These are phyloP conservation scores for Plasmodium coatneyi DNA, from an alignment of 169 alveolate genomes.

Conservation along the genomic window DNA sequence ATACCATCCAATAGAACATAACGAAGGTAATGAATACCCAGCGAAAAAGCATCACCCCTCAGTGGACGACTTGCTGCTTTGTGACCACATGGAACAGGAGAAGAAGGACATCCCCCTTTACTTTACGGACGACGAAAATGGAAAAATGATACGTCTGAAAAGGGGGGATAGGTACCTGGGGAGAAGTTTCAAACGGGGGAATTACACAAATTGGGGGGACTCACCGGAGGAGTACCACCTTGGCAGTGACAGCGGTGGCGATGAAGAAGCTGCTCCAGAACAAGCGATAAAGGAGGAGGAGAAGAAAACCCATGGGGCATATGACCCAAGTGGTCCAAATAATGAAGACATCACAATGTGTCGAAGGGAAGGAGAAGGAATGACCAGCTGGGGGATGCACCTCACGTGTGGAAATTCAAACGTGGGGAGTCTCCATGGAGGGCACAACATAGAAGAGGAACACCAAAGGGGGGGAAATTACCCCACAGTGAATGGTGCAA, in stretches of 20 bases:
- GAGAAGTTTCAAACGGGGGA: background rate
- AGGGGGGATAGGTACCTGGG: background rate
- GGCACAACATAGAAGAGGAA: background rate
- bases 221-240: background rate
- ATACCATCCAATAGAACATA: background rate
- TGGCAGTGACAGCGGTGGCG: background rate
- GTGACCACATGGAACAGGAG: background rate
- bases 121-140: slow-evolving; percentile 58
- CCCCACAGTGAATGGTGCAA: background rate
- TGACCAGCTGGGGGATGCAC: background rate
- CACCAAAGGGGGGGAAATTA: background rate
- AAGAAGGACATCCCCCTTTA: slow-evolving; percentile 35
- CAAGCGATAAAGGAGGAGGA: background rate
- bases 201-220: background rate
- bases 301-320: background rate
- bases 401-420: background rate
- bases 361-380: background rate
- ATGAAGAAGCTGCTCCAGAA: background rate
- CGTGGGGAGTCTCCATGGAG: background rate
- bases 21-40: background rate
- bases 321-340: background rate
- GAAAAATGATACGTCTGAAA: background rate
- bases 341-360: background rate
- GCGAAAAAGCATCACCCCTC: background rate
- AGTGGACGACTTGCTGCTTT: background rate